Evolutionary conservation across 495 filamentous ascomycete species (phyloP), one percentile per base, ranked within the genome.

Genomic region (Aspergillus taichungensis): DNA sequence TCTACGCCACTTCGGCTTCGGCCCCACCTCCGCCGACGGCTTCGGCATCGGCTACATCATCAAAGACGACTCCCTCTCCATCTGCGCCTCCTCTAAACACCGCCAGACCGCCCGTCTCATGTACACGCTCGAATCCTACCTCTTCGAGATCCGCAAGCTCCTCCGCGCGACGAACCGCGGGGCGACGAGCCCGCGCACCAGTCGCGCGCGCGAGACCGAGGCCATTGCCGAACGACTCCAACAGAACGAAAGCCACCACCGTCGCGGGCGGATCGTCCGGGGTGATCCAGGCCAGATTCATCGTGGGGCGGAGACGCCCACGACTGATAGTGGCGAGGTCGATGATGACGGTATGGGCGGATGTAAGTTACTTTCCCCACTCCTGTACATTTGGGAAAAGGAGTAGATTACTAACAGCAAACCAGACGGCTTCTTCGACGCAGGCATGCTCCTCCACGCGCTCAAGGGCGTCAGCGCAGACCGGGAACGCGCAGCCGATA

Each of bases 41-140:
- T 97, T 97, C 61, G 92, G 94, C 9, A 94, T 98, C 44, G 92
- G 92, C 9, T 98, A 98, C 65, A 97, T 98, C 55, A 96, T 98
- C 78, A 98, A 98, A 64, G 91, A 95, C 56, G 91, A 95, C 32
- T 74, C 77, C 39, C 84, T 98, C 54, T 87, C 81, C 30, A 94
- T 98, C 60, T 96, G 92, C 61, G 89, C 91, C 0, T 83, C 79
- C 8, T 88, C 83, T 38, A 95, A 95, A 59, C 92, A 98, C 58
- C 71, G 92, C 8, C 92, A 98, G 66, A 98, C 92, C 0, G 80
- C 80, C 49, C 82, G 92, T 5, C 88, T 91, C 53, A 80, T 97
- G 49, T 87, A 96, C 47, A 84, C 87, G 0, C 69, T 98, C 4
- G 92, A 97, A 63, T 77, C 71, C 34, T 98, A 97, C 60, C 76